Base-by-base conservation (phyloP, 768 basidiomycete species). In the Lactifluus pinguis region DNA sequence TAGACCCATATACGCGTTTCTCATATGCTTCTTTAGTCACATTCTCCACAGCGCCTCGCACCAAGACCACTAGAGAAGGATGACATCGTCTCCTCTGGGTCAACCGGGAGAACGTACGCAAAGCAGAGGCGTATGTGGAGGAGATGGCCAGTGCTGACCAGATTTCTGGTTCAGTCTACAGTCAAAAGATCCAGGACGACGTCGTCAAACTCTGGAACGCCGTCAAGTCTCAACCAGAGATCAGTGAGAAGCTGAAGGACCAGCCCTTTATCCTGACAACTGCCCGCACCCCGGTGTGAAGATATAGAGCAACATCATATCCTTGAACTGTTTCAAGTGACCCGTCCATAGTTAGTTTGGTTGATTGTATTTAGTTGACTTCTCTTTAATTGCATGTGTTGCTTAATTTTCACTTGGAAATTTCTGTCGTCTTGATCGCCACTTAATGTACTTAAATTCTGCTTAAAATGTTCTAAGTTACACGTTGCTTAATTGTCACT, bases 191-290 rank as follows among this genome's bases (percentile, higher is more conserved):
- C 25, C 25, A 25, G 25, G 25, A 25, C 2, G 25, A 25, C 25
- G 25, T 25, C 25, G 25, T 25, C 25, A 25, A 25, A 25, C 25
- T 25, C 25, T 25, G 25, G 25, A 25, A 25, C 2, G 25, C 25
- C 25, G 93, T 99, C 69, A 97, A 95, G 74, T 86, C 91, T 0
- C 92, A 98, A 72, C 95, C 95, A 2, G 93, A 94, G 67, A 98
- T 99, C 72, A 95, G 89, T 69, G 88, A 92, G 67, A 92, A 93
- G 65, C 95, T 98, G 77, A 98, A 97, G 80, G 88, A 93, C 95
- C 78, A 92, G 70, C 89, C 1, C 78, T 99, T 53, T 98, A 99
- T 71, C 93, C 97, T 66, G 95, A 25, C 25, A 25, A 25, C 25
- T 25, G 25, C 25, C 25, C 25, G 25, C n/a, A n/a, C n/a, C n/a